phyloP scores from a whole-genome alignment of 1,284 basidiomycete genomes.

The Moesziomyces antarcticus region DNA sequence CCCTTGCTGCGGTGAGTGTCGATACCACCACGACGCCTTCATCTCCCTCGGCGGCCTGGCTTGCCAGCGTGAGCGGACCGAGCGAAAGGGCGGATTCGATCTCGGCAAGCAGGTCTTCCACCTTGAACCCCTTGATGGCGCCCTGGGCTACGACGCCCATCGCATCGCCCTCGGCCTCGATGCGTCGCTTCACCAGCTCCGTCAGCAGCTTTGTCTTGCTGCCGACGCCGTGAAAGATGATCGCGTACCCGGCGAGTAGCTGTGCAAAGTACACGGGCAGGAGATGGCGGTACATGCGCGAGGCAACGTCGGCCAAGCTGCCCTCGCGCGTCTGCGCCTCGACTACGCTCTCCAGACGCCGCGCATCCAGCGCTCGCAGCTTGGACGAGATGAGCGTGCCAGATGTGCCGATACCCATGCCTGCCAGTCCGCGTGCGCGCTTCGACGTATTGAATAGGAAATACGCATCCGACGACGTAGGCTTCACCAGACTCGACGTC shows the following conservation, averaged over 20 bases:
- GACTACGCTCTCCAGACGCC: constrained; percentile 20
- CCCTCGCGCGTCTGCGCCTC: constrained; percentile 15
- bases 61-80: constrained; percentile 21
- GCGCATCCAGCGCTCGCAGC: constrained; percentile 28
- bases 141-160: constrained; percentile 50
- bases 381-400: constrained; percentile 35
- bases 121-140: constrained; percentile 47
- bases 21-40: constrained; percentile 22
- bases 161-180: constrained; percentile 41
- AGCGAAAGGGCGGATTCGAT: constrained; percentile 35
- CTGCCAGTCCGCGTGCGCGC: constrained; percentile 29
- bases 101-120: constrained; percentile 44
- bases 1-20: constrained; percentile 30
- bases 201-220: constrained; percentile 32
- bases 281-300: constrained; percentile 33
- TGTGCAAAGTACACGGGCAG: constrained; percentile 44
- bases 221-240: constrained; percentile 50
- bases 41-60: background rate
- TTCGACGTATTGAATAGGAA: constrained; percentile 52
- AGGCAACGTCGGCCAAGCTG: constrained; percentile 24
- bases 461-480: constrained; percentile 47
- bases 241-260: constrained; percentile 39
- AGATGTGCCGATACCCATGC: constrained; percentile 29
- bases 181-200: constrained; percentile 20
- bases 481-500: constrained; percentile 31